Conservation (phyloP, 176 grass and related monocot species). For the Raddia distichophylla region DNA sequence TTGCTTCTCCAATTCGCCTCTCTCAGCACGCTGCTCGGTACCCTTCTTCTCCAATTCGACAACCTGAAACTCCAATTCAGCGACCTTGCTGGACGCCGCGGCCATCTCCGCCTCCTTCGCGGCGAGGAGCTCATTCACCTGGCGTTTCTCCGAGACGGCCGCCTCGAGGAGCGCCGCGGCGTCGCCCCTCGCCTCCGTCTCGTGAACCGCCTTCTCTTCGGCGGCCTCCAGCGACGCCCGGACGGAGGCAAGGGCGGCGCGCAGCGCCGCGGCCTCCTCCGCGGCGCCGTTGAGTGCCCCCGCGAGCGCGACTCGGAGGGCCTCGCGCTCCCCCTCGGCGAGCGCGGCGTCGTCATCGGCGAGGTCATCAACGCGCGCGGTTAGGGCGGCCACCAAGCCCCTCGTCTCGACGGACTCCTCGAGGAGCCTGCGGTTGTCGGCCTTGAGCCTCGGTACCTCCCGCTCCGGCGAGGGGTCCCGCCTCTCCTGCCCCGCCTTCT, state of each 20-base stretch:
- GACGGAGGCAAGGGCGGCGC: not conserved
- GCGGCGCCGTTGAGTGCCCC: not conserved
- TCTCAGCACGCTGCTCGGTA: not conserved
- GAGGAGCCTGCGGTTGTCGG: not conserved
- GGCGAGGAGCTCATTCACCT: slow-evolving; percentile 19
- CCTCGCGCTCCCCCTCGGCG: not conserved
- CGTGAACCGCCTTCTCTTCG: not conserved
- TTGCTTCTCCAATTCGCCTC: not conserved
- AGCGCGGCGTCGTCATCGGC: slow-evolving; percentile 10
- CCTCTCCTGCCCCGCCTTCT: not conserved
- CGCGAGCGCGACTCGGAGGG: not conserved
- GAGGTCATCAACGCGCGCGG: slow-evolving; percentile 2
- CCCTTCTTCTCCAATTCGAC: not conserved
- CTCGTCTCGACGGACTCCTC: slow-evolving; percentile 23
- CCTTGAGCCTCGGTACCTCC: not conserved
- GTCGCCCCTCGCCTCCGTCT: slow-evolving; percentile 25
- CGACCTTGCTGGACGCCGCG: not conserved
- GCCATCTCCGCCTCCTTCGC: slow-evolving; percentile 1
- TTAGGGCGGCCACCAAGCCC: slow-evolving; percentile 18
- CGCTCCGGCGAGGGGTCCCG: not conserved
- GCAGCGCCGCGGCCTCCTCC: not conserved
- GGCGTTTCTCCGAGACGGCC: slow-evolving; percentile 9
- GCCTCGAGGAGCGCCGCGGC: slow-evolving; percentile 23
- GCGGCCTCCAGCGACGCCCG: not conserved
- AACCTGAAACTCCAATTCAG: not conserved